Evolutionary conservation across 257 asterid species (phyloP).

Genomic region (Voacanga thouarsii): DNA sequence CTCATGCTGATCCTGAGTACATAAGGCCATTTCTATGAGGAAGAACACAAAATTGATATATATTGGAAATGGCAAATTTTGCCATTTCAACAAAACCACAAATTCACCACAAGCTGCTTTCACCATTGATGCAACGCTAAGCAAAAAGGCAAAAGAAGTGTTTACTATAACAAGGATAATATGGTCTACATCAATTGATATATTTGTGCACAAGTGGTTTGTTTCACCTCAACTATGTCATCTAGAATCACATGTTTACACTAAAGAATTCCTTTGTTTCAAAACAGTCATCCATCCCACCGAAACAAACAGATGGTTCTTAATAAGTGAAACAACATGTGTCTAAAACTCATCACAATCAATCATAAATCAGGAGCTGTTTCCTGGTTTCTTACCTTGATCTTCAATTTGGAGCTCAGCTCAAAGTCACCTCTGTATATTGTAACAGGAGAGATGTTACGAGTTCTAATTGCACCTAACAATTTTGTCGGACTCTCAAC

Average conservation of each 20-base stretch:
- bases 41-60: neutral
- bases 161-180: neutral
- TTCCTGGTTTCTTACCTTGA: conserved; percentile 59
- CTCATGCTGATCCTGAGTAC: too few relatives aligned
- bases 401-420: conserved; percentile 61
- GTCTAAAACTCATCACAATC: neutral
- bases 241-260: neutral
- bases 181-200: neutral
- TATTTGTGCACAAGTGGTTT: neutral
- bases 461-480: conserved; percentile 87
- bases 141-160: neutral
- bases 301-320: neutral
- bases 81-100: neutral
- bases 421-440: conserved; percentile 83
- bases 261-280: neutral
- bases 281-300: neutral
- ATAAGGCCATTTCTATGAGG: neutral
- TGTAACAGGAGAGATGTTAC: conserved; percentile 78
- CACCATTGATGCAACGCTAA: too few relatives aligned
- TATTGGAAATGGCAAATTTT: too few relatives aligned
- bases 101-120: too few relatives aligned
- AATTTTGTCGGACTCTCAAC: conserved; percentile 76
- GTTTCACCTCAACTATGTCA: too few relatives aligned
- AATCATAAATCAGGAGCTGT: conserved; percentile 9
- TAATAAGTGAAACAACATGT: too few relatives aligned